These are phyloP conservation scores for Striga asiatica DNA, from an alignment of 257 asterid species.

Conservation along the genomic window DNA sequence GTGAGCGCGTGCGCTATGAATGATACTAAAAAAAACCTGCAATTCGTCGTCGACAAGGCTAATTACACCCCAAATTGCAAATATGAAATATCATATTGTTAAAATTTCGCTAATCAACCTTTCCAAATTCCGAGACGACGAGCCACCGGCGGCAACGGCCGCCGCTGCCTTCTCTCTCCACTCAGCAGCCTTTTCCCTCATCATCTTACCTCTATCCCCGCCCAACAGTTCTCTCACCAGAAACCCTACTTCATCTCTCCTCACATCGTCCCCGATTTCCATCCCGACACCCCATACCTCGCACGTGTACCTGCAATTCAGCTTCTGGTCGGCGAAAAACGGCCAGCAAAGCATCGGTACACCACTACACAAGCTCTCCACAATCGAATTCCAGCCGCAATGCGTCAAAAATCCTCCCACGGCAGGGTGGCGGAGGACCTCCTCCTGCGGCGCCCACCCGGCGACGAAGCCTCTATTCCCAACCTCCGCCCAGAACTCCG, in stretches of 20 bases:
- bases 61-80: too few relatives aligned
- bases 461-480: slow-evolving; percentile 8
- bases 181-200: slow-evolving; percentile 17
- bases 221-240: slow-evolving; percentile 18
- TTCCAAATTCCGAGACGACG: too few relatives aligned
- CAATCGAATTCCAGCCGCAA: slow-evolving; percentile 14
- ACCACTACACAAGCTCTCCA: not conserved
- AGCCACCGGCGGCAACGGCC: too few relatives aligned
- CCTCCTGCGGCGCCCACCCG: slow-evolving; percentile 11
- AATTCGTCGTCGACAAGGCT: too few relatives aligned
- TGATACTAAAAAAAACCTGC: too few relatives aligned
- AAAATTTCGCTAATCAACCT: too few relatives aligned
- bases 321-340: not conserved
- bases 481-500: slow-evolving; percentile 6
- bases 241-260: slow-evolving; percentile 21
- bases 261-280: slow-evolving; percentile 16
- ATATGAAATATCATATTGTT: too few relatives aligned
- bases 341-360: slow-evolving; percentile 16
- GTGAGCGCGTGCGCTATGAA: too few relatives aligned
- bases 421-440: slow-evolving; percentile 4
- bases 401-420: slow-evolving; percentile 13
- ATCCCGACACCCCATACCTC: slow-evolving; percentile 12
- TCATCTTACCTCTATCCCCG: slow-evolving; percentile 22
- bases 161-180: slow-evolving; percentile 9
- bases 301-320: slow-evolving; percentile 10